Evolutionary conservation across 169 alveolate genomes (phyloP).

Genomic region (Plasmodium chabaudi): DNA sequence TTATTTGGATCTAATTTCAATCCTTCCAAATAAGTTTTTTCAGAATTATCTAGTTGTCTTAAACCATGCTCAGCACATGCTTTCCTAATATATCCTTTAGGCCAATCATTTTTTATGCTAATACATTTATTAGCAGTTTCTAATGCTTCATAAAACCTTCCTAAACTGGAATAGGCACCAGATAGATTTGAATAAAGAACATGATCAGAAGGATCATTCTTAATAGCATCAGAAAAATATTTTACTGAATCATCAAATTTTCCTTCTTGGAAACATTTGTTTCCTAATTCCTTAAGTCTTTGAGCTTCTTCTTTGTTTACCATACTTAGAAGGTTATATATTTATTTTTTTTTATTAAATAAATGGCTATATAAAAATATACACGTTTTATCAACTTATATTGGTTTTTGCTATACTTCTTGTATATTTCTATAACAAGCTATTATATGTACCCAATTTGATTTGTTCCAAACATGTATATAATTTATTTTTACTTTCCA

Average conservation of each 20-base stretch:
- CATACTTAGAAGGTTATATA: slow-evolving; percentile 7
- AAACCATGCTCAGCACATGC: slow-evolving; percentile 91
- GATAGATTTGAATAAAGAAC: slow-evolving; percentile 95
- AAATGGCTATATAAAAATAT: no score
- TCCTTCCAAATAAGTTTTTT: slow-evolving; percentile 90
- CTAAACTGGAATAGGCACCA: slow-evolving; percentile 93
- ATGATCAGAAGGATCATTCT: slow-evolving; percentile 92
- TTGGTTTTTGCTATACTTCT: no score
- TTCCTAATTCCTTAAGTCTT: slow-evolving; percentile 92
- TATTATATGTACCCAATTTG: no score
- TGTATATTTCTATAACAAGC: no score
- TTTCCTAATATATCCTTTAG: slow-evolving; percentile 93
- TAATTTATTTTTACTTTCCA: no score
- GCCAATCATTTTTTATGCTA: slow-evolving; percentile 94
- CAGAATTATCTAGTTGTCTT: slow-evolving; percentile 90
- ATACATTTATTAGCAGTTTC: slow-evolving; percentile 94
- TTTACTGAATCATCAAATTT: slow-evolving; percentile 92
- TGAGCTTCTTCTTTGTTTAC: slow-evolving; percentile 83
- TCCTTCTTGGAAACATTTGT: slow-evolving; percentile 93
- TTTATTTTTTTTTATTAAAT: no score
- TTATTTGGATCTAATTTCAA: slow-evolving; percentile 92
- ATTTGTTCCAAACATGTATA: no score
- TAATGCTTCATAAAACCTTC: slow-evolving; percentile 92
- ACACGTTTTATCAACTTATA: no score
- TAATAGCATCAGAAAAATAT: slow-evolving; percentile 93